Conservation (phyloP, 805 yeast genomes). For the Candida verbasci region DNA sequence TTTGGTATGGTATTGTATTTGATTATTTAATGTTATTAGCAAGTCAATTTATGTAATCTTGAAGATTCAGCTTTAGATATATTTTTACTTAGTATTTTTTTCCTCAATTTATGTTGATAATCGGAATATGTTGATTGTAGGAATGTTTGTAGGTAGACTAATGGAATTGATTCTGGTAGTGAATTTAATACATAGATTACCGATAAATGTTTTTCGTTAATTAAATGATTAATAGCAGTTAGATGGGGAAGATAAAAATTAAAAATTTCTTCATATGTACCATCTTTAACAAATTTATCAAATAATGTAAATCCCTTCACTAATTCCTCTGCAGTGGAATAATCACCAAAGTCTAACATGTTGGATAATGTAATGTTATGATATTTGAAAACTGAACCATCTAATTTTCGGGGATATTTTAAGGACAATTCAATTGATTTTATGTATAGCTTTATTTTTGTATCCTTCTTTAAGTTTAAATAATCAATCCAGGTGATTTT, state of each 20-base stretch:
- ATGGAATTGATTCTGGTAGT: conserved; percentile 20
- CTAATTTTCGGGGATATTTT: neutral
- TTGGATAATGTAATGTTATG: conserved; percentile 3
- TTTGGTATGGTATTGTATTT: conserved; percentile 60
- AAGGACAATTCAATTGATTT: conserved; percentile 29
- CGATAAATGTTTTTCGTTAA: neutral
- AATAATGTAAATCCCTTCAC: conserved; percentile 12
- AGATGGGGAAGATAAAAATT: conserved; percentile 1
- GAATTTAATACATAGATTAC: neutral
- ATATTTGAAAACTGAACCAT: conserved; percentile 4
- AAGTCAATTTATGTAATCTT: conserved; percentile 6
- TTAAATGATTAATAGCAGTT: neutral
- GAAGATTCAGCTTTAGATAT: conserved; percentile 24
- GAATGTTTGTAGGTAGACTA: conserved; percentile 25
- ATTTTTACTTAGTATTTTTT: conserved; percentile 19
- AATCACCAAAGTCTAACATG: conserved; percentile 19
- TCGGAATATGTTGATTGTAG: conserved; percentile 17
- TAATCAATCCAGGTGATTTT: conserved; percentile 36
- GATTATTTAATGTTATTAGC: conserved; percentile 65
- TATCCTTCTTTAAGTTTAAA: conserved; percentile 9
- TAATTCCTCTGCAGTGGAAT: conserved; percentile 29
- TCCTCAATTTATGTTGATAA: conserved; percentile 15
- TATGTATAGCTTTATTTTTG: conserved; percentile 20
- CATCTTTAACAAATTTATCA: conserved; percentile 9
- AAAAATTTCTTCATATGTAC: conserved; percentile 8